Evolutionary conservation across 1,139 yeast species (phyloP).

Genomic region (Blastobotrys capitulatus): DNA sequence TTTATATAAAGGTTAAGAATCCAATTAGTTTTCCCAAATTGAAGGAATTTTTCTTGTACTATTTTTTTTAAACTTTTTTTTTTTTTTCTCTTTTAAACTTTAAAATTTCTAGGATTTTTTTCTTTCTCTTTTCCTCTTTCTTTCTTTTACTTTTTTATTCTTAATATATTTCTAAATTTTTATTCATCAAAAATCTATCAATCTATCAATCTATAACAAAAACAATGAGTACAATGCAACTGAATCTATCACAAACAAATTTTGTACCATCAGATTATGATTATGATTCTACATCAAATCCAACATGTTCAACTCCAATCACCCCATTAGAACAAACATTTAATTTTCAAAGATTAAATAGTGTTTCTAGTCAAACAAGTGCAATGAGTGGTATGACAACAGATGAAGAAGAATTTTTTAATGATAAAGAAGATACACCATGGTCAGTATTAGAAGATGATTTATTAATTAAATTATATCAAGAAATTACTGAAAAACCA

Average conservation of each 20-base stretch:
- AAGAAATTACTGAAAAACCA: slow-evolving; percentile 28
- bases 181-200: no score
- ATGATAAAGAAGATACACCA: not conserved
- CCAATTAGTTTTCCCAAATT: not conserved
- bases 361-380: slow-evolving; percentile 1
- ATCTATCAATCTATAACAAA: not conserved
- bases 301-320: not conserved
- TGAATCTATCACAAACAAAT: not conserved
- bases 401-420: slow-evolving; percentile 4
- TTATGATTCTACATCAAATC: no score
- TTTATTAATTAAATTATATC: slow-evolving; percentile 26
- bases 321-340: slow-evolving; percentile 7
- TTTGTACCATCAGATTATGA: no score
- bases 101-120: not conserved
- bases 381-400: not conserved
- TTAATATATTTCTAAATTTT: not conserved
- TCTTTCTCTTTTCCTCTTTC: not conserved
- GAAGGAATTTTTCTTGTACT: not conserved
- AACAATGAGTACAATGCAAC: not conserved
- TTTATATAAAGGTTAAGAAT: not conserved
- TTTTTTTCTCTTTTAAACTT: not conserved
- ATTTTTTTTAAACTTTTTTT: not conserved
- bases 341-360: slow-evolving; percentile 3
- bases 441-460: slow-evolving; percentile 32
- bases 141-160: not conserved